These are phyloP conservation scores for Silene conica DNA, from an alignment of 148 eudicot species.

Conservation along the genomic window DNA sequence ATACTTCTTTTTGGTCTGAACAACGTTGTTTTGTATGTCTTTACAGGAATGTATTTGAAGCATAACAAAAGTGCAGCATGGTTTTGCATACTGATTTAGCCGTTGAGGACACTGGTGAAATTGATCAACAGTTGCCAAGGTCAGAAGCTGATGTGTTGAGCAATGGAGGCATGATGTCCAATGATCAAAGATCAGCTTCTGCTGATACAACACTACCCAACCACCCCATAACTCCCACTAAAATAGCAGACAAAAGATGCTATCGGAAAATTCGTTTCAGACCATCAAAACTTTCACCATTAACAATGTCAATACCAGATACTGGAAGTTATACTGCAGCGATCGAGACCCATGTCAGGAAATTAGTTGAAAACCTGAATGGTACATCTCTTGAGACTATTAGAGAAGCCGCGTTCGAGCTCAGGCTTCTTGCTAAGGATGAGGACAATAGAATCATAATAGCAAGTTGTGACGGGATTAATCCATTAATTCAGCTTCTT, in stretches of 20 bases:
- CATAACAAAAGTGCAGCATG: conserved; percentile 39
- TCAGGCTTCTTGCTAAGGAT: conserved; percentile 69
- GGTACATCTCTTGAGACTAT: conserved; percentile 46
- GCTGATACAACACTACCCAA: conserved; percentile 26
- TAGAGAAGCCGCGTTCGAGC: conserved; percentile 51
- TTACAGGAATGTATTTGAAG: conserved; percentile 16
- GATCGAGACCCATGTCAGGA: conserved; percentile 46
- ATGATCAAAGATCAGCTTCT: conserved; percentile 40
- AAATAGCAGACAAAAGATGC: conserved; percentile 36
- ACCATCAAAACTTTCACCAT: conserved; percentile 45
- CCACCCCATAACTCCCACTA: conserved; percentile 35
- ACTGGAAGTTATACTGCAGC: conserved; percentile 41
- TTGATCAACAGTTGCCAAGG: conserved; percentile 26
- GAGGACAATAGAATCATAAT: conserved; percentile 70
- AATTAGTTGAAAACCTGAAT: conserved; percentile 54
- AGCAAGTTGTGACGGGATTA: conserved; percentile 59
- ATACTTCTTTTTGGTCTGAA: not conserved
- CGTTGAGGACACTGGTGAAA: conserved; percentile 32
- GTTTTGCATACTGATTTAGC: conserved; percentile 41
- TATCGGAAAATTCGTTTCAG: conserved; percentile 46
- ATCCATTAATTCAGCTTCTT: conserved; percentile 57
- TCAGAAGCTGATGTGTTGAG: conserved; percentile 10
- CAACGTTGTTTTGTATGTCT: not conserved
- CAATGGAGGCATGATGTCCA: conserved; percentile 36
- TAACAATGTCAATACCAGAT: conserved; percentile 47